Evolutionary conservation across 2,329 filamentous ascomycete species (phyloP), one percentile per base, ranked within the genome.

Genomic region (Stylonectria norvegica): DNA sequence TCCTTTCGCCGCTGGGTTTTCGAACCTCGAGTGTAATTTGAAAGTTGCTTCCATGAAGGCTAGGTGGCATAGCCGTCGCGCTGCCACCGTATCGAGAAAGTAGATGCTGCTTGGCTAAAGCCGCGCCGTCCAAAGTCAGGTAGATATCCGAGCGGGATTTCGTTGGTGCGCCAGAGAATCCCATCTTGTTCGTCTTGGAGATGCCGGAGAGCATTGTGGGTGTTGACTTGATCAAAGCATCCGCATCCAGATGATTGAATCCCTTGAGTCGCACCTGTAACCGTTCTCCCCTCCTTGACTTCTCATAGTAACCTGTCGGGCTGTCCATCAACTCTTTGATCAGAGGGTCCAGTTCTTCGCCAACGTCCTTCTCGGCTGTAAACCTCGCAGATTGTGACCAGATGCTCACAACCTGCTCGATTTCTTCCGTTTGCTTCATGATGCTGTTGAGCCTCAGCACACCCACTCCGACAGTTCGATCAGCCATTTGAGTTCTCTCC

Each of bases 71-170:
- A 1, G 91, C 70, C 2, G 85, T 82, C 9, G 91, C 83, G 47
- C 85, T 86, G n/a, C 88, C 89, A 16, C 71, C 73, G 29, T 70
- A 78, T n/a, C 80, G 70, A 6, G 79, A 83, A n/a, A 85, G 61
- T 1, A 83, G 62, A 22, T 85, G 83, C 55, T 95, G 88, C 42
- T 82, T 81, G 14, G 85, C 83, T 17, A 98, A 71, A n/a, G 83
- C 74, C 0, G 89, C 86, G 48, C 89, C 83, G 42, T 82, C 81
- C 34, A 98, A 66, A 0, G 89, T 96, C 31, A 98, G 66, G 60
- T 98, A 98, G 36, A 98, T 97, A 62, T 98, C 94, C 9, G 89
- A 96, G 55, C 94, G 77, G 12, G 86, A 76, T 60, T 89, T 90
- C 0, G 85, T 89, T 0, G 93, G 91, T 2, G 90, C 90, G 10